These are phyloP conservation scores for Neostapfia colusana DNA, from an alignment of 176 grass and related monocot genomes.

Conservation along the genomic window DNA sequence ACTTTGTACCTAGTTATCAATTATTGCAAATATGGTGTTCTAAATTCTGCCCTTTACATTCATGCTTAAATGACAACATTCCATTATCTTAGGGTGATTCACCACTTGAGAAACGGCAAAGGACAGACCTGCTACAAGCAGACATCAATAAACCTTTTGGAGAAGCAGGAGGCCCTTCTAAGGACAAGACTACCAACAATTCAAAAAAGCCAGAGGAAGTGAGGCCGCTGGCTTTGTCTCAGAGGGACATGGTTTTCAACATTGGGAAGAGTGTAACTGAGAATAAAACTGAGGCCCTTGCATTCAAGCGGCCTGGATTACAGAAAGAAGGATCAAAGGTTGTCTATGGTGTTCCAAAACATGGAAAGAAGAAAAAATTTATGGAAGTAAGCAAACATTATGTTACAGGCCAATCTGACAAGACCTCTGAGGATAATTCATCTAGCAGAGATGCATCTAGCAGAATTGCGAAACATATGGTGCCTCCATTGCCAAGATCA, in stretches of 20 bases:
- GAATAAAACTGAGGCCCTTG: constrained; percentile 42
- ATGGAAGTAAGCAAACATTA: constrained; percentile 99
- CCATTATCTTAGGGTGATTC: constrained; percentile 68
- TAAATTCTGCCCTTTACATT: constrained; percentile 33
- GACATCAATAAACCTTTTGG: constrained; percentile 32
- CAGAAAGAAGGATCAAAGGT: constrained; percentile 95
- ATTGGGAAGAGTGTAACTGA: constrained; percentile 61
- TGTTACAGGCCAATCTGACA: constrained; percentile 59
- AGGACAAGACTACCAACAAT: constrained; percentile 32
- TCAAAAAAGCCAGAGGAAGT: constrained; percentile 49
- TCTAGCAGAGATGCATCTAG: constrained; percentile 47
- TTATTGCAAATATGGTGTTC: constrained; percentile 11
- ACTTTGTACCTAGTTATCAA: constrained; percentile 23
- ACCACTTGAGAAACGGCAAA: constrained; percentile 84
- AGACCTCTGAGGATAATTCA: constrained; percentile 51
- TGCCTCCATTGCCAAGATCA: constrained; percentile 54
- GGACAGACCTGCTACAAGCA: constrained; percentile 44
- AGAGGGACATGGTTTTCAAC: constrained; percentile 67
- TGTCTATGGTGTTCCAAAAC: constrained; percentile 90
- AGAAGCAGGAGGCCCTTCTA: constrained; percentile 28
- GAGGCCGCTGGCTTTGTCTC: constrained; percentile 55
- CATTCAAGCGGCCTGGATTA: constrained; percentile 65
- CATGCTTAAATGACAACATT: constrained; percentile 8
- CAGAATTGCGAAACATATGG: constrained; percentile 60
- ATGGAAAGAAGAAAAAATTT: constrained; percentile 96